Evolutionary conservation across 305 asterid species (phyloP).

Genomic region (Plantago coronopus): DNA sequence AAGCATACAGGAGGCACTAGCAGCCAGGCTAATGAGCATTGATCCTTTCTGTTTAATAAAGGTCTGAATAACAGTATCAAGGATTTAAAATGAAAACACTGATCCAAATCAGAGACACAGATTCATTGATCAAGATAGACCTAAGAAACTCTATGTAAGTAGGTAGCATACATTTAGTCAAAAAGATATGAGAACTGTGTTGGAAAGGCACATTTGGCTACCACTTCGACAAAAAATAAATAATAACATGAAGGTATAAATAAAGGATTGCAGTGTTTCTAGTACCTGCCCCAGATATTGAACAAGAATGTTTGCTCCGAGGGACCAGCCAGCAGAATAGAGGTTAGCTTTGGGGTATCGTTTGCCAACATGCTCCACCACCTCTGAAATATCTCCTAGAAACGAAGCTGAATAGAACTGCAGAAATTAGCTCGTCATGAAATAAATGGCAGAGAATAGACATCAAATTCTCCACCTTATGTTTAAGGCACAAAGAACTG

Average conservation of each 20-base stretch:
- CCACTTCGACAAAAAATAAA: too few relatives aligned
- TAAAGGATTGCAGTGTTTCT: too few relatives aligned
- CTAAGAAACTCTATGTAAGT: too few relatives aligned
- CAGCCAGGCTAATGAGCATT: not conserved
- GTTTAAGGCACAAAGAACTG: not conserved
- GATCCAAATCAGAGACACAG: too few relatives aligned
- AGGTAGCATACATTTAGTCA: too few relatives aligned
- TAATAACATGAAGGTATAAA: too few relatives aligned
- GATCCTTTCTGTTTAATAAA: not conserved
- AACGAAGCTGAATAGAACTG: constrained; percentile 98
- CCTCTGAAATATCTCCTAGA: constrained; percentile 83
- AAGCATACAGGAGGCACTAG: constrained; percentile 2
- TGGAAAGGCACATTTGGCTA: too few relatives aligned
- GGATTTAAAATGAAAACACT: too few relatives aligned
- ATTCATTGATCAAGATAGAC: too few relatives aligned
- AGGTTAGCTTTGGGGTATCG: constrained; percentile 73
- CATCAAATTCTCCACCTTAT: constrained; percentile 6
- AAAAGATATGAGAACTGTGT: too few relatives aligned
- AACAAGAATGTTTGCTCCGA: constrained; percentile 94
- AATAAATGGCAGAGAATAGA: constrained; percentile 17
- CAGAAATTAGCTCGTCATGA: constrained; percentile 28
- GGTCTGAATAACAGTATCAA: not conserved
- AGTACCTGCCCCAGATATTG: constrained; percentile 81
- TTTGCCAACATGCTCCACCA: constrained; percentile 58
- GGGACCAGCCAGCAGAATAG: constrained; percentile 95